Base-by-base conservation (phyloP, 352 stramenopile species). In the Phytopythium vexans region DNA sequence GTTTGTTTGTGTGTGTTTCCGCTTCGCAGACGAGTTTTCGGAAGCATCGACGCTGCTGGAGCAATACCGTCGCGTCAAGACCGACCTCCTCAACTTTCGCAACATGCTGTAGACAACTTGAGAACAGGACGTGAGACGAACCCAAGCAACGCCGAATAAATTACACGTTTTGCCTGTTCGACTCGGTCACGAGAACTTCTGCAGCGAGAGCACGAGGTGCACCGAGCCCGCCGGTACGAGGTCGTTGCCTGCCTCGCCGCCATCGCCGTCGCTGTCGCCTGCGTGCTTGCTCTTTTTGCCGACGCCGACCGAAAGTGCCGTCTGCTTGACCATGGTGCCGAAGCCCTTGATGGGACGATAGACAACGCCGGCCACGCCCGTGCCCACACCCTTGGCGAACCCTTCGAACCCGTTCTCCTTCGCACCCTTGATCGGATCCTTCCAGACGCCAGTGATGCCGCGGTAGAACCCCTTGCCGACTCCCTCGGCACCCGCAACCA, bases 291-390 rank as follows among this genome's bases (percentile, higher is more conserved):
- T 51, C 49, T 88, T 88, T 40, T 68, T 79, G 21, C 66, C 65
- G 3, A 86, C 66, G 2, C 82, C 79, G 7, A 89, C 77, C 4
- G 76, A 86, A 8, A 84, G 59, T 6, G 74, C 82, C 0, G 80
- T 89, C 60, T 92, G 74, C 44, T 88, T 90, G 38, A 88, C 76
- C 80, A 91, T 92, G 1, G 68, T 74, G 11, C 80, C 80, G 38
- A 92, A 61, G 4, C 82, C 82, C 46, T 86, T 77, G 47, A 90
- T 88, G 8, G 82, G 82, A 5, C 73, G 75, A 39, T 86, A 88
- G 27, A 92, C 70, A 11, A 87, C 76, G 32, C 82, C 82, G 3
- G 68, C 79, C 27, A 92, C 68, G n/a, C 82, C 82, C 8, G 61
- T 79, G 9, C 80, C 77, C 2, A 92, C 68, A 33, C 80, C 82